Percentiles rank a stretch among this genome's conserved stretches.
Conservation (phyloP, 176 grass and related monocot genomes). For the Rhynchospora breviuscula region DNA sequence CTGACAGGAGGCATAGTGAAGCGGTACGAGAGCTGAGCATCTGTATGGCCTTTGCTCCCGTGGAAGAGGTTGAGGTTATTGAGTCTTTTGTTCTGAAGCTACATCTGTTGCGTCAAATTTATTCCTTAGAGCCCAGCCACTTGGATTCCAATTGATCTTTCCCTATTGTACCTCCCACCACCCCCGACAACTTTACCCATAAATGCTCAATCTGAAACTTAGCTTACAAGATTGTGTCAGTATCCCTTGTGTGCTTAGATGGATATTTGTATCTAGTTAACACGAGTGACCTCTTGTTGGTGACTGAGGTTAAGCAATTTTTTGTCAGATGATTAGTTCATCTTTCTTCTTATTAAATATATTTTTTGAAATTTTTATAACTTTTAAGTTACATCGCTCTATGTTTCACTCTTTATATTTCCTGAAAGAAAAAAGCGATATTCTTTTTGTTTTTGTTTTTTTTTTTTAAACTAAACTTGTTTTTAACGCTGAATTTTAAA, state of each 20-base stretch:
- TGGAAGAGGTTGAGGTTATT: conserved; percentile 32
- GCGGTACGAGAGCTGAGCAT: conserved; percentile 44
- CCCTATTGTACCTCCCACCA: background rate
- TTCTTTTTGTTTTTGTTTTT: background rate
- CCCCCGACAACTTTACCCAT: background rate
- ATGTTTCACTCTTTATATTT: background rate
- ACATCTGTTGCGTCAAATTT: conserved; percentile 37
- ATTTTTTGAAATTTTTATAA: background rate
- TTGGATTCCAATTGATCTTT: background rate
- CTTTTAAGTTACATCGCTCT: background rate
- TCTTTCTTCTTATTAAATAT: background rate
- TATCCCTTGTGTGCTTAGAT: background rate
- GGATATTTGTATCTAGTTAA: background rate
- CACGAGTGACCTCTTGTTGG: background rate
- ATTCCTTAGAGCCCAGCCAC: conserved; percentile 24
- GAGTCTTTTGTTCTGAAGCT: conserved; percentile 40
- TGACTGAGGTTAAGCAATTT: background rate
- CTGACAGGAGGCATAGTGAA: conserved; percentile 37
- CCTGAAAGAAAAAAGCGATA: background rate
- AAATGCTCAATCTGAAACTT: background rate
- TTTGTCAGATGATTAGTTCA: background rate
- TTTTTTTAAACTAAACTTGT: background rate
- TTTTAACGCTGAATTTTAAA: too few species aligned
- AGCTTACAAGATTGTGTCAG: too few species aligned
- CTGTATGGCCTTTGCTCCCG: conserved; percentile 43